Evolutionary conservation across 352 stramenopile species (phyloP), one percentile per base, ranked within the genome.

Genomic region (Phytophthora pseudosyringae): DNA sequence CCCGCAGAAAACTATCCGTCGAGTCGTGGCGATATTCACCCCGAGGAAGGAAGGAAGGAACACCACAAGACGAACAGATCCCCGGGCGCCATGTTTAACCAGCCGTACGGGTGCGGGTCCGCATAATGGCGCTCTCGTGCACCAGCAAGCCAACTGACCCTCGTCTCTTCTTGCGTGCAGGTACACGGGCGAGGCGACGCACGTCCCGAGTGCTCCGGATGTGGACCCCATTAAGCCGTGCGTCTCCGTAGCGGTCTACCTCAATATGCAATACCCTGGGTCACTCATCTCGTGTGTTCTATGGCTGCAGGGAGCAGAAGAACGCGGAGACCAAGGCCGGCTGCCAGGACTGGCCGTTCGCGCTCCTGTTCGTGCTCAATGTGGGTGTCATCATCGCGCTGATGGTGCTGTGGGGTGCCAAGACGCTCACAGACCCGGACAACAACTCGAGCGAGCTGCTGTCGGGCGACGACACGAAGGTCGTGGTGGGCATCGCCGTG

Each of bases 321-420:
- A 51, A 39, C 10, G 15, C 44, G 1, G 50, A 67, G n/a, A 25
- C 58, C n/a, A 75, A 63, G 35, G 57, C 50, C 35, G 76, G 65
- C 18, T 96, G 75, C 55, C 86, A 89, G 48, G 88, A 96, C 60
- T 83, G 75, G 78, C 88, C 88, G 15, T 96, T 94, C 55, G 88
- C 81, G 4, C 44, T 96, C 29, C 39, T 94, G 13, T 96, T 96
- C 53, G 39, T 94, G 32, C 50, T 80, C 2, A 96, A 96, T 71
- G 73, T 96, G 11, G 86, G 51, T 8, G 81, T 79, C 3, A 94
- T 96, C 47, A 75, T 91, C 26, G 84, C 73, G 1, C 59, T 93
- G 33, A 86, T 83, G 68, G 71, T 69, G 36, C 45, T 89, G 28
- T 94, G 80, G 75, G 87, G 87, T n/a, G 55, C 86, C n/a, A 77